These are phyloP conservation scores for Schwanniomyces occidentalis DNA, from an alignment of 805 yeast species.

Conservation along the genomic window DNA sequence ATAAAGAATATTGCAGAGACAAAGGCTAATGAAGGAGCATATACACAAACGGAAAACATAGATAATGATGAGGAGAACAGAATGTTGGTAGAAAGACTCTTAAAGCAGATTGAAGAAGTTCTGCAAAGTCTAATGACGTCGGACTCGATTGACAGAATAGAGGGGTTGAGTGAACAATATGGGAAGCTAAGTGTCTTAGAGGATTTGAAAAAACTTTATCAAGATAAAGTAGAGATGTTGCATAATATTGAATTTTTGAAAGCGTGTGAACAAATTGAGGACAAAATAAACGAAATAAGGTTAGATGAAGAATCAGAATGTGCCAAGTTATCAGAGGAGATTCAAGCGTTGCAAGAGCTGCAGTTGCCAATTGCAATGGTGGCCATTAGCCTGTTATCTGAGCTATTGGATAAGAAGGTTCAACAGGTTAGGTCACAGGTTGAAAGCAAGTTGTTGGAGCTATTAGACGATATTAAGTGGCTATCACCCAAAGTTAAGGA, in stretches of 20 bases:
- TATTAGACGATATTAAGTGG: conserved; percentile 22
- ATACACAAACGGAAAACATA: not conserved
- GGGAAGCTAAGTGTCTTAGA: conserved; percentile 17
- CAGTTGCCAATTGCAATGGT: not conserved
- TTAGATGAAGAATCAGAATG: conserved; percentile 2
- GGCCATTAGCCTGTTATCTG: conserved; percentile 2
- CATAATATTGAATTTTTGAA: conserved; percentile 8
- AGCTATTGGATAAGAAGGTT: conserved; percentile 8
- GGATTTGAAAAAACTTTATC: conserved; percentile 10
- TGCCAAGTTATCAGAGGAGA: conserved; percentile 5
- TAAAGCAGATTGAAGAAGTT: not conserved
- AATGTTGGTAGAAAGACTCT: not conserved
- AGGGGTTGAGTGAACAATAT: conserved; percentile 13
- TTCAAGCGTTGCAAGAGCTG: conserved; percentile 6
- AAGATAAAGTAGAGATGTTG: conserved; percentile 2
- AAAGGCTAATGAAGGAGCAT: conserved; percentile 1
- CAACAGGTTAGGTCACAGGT: conserved; percentile 7
- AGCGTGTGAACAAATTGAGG: conserved; percentile 6
- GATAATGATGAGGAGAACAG: conserved; percentile 1
- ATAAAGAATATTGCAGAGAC: conserved; percentile 8
- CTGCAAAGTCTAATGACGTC: not conserved
- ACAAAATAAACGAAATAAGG: not conserved
- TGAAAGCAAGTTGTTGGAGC: conserved; percentile 11
- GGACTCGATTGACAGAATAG: conserved; percentile 1
- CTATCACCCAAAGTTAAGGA: conserved; percentile 17